Evolutionary conservation across 495 filamentous ascomycete species (phyloP).

Genomic region (Talaromyces adpressus): DNA sequence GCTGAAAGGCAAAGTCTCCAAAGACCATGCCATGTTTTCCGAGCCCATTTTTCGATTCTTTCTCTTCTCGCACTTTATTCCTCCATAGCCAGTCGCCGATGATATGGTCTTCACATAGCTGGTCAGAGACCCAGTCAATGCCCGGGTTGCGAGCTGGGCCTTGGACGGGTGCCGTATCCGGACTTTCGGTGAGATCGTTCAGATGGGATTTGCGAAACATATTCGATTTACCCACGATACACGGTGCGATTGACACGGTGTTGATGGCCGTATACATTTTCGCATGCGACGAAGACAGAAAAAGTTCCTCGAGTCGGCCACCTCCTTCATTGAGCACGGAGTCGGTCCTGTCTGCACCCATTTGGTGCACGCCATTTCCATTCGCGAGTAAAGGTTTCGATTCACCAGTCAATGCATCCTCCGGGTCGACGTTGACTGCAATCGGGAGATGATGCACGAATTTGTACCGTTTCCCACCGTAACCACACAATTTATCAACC

Average conservation of each 20-base stretch:
- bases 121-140: conserved; percentile 86
- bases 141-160: conserved; percentile 45
- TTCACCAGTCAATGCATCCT: conserved; percentile 25
- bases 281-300: conserved; percentile 87
- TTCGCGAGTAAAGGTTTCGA: conserved; percentile 33
- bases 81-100: conserved; percentile 91
- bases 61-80: conserved; percentile 38
- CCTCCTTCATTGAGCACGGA: conserved; percentile 41
- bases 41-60: conserved; percentile 38
- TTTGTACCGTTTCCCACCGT: conserved; percentile 62
- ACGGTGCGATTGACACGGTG: conserved; percentile 82
- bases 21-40: conserved; percentile 78
- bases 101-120: conserved; percentile 97
- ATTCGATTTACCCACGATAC: conserved; percentile 94
- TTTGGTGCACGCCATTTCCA: neutral
- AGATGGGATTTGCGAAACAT: conserved; percentile 96
- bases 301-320: conserved; percentile 87
- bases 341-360: neutral
- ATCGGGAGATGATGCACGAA: conserved; percentile 94
- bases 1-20: conserved; percentile 84
- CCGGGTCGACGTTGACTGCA: conserved; percentile 61
- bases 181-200: conserved; percentile 56
- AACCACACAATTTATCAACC: conserved; percentile 79
- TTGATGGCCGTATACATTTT: conserved; percentile 99
- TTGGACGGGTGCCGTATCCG: conserved; percentile 9